Evolutionary conservation across 768 basidiomycete genomes (phyloP), one percentile per base, ranked within the genome.

Genomic region (Rhizopogon rudus): DNA sequence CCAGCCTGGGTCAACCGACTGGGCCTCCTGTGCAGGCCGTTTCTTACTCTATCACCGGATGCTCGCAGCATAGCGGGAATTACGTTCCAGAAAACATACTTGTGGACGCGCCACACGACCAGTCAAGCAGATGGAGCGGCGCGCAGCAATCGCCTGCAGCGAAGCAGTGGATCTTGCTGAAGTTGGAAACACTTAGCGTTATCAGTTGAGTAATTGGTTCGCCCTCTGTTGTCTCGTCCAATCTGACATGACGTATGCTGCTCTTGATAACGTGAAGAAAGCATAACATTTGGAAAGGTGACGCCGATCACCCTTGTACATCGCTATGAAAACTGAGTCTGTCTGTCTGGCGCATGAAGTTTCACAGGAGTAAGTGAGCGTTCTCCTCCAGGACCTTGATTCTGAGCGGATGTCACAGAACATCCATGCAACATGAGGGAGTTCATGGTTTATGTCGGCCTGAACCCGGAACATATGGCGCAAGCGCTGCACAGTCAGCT

Each of bases 361-460:
- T 63, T 53, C 62, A 70, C 44, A 60, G 59, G 59, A 70, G 69
- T 71, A 57, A 40, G 69, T 56, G 16, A 14, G 13, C 20, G 6
- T 7, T 17, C 22, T 22, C 35, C 28, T 40, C 31, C 44, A 16
- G 10, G n/a, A 49, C 12, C 20, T 44, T 14, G 9, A 31, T 4
- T 45, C 29, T 51, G 10, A 43, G 56, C 14, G 56, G 48, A 63
- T 61, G n/a, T 17, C 56, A n/a, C 57, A 91, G 89, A 79, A 17
- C 89, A 91, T 68, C 88, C 88, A 33, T 92, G 91, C 64, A 91
- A 91, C 62, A 84, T 88, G 84, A 89, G 88, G 64, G 87, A 91
- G 54, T 87, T 92, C 74, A 86, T 84, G 65, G 64, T 91, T 10
- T 83, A 80, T 55, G 80, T 84, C 17, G 91, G 89, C 6, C 70